A percentile compares a stretch with the other conserved stretches of the same genome.
These are phyloP conservation scores for Quercus aquifolioides DNA, from an alignment of 306 rosid species.

Conservation along the genomic window DNA sequence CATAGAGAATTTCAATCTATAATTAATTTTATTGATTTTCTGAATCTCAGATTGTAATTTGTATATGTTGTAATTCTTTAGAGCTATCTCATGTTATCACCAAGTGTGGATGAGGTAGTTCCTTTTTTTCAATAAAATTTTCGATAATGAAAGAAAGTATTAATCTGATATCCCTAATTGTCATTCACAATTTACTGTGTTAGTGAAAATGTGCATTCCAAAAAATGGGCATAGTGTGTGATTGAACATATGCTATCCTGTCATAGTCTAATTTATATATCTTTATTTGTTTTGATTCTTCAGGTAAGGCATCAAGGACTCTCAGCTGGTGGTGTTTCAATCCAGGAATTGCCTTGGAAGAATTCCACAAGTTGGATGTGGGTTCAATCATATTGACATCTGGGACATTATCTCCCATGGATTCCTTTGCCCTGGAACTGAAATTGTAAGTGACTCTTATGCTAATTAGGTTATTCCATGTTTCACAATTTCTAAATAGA, in stretches of 20 bases:
- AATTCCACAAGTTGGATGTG: constrained; percentile 53
- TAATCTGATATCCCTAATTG: background rate
- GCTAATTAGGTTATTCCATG: constrained; percentile 11
- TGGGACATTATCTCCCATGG: constrained; percentile 93
- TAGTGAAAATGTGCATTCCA: background rate
- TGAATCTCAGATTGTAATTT: no score
- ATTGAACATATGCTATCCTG: constrained; percentile 15
- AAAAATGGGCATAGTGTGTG: constrained; percentile 3
- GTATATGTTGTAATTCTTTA: no score
- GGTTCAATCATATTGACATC: constrained; percentile 92
- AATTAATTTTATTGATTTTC: no score
- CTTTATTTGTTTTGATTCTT: constrained; percentile 21
- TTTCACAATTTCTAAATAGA: constrained; percentile 19
- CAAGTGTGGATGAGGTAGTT: no score
- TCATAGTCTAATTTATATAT: constrained; percentile 18
- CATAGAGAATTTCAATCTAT: no score
- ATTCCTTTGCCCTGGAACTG: constrained; percentile 84
- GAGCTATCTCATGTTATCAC: no score
- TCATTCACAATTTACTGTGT: background rate
- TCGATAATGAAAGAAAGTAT: background rate
- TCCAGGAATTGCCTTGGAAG: constrained; percentile 95
- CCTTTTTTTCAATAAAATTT: no score
- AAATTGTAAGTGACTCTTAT: constrained; percentile 56
- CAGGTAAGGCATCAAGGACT: constrained; percentile 83
- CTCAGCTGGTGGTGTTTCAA: constrained; percentile 99